Evolutionary conservation across 2,329 filamentous ascomycete species (phyloP).

Genomic region (Diaporthe nobilis): DNA sequence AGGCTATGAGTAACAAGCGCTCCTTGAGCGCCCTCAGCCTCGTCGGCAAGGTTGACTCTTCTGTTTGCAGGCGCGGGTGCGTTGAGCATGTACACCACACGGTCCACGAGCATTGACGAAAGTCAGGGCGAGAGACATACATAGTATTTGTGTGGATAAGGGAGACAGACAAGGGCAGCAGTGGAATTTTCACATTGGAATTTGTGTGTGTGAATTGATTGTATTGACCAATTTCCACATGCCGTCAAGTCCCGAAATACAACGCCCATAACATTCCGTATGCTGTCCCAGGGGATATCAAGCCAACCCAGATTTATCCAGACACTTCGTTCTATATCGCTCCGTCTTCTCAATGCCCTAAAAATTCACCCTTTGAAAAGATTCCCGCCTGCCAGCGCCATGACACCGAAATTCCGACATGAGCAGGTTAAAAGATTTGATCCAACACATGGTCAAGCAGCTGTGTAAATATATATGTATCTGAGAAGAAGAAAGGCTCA

Average conservation of each 20-base stretch:
- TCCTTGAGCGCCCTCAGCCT: background rate
- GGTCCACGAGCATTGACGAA: too few species aligned
- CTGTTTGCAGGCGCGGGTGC: background rate
- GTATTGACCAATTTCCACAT: background rate
- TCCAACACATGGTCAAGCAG: background rate
- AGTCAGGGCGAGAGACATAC: background rate
- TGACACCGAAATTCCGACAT: conserved; percentile 15
- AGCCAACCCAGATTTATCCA: background rate
- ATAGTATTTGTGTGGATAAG: background rate
- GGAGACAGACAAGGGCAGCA: background rate
- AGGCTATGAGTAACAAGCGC: background rate
- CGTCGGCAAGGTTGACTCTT: background rate
- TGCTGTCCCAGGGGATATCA: conserved; percentile 21
- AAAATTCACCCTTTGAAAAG: background rate
- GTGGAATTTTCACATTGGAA: background rate
- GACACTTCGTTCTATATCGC: background rate
- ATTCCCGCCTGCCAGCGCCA: conserved; percentile 9
- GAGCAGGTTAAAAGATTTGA: too few species aligned
- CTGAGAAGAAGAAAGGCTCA: conserved; percentile 40
- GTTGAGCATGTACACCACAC: background rate
- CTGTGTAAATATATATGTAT: background rate
- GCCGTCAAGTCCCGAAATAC: background rate
- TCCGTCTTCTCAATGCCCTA: background rate
- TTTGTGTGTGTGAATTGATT: background rate
- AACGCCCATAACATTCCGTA: background rate